Conservation (phyloP, 352 stramenopile species). For the Pythium aristosporum region DNA sequence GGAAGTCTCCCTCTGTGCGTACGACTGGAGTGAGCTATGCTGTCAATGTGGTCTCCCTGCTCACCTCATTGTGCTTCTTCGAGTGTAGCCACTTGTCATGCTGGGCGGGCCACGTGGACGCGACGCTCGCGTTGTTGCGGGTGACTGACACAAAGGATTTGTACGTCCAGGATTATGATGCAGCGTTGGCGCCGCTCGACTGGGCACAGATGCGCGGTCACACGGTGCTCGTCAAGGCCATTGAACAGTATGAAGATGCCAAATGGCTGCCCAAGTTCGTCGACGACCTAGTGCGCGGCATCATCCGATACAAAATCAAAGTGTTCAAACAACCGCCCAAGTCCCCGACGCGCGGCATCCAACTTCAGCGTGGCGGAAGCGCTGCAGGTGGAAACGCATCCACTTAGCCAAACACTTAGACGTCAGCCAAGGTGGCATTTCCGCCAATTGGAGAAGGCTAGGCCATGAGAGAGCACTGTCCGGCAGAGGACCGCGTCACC, state of each 20-base stretch:
- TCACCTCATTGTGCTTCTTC: neutral
- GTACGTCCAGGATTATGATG: constrained; percentile 70
- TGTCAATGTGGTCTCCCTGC: neutral
- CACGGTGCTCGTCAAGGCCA: constrained; percentile 42
- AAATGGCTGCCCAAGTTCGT: constrained; percentile 69
- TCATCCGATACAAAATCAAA: constrained; percentile 78
- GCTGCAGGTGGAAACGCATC: neutral
- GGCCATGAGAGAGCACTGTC: no score
- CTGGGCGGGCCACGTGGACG: constrained; percentile 64
- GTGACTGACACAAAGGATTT: constrained; percentile 55
- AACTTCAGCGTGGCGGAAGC: constrained; percentile 18
- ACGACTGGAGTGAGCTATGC: neutral
- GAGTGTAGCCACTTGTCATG: constrained; percentile 54
- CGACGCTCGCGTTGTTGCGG: constrained; percentile 46
- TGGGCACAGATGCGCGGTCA: constrained; percentile 57
- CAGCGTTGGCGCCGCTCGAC: constrained; percentile 49
- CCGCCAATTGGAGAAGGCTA: no score
- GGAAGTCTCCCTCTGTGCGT: constrained; percentile 66
- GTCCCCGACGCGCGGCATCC: constrained; percentile 17
- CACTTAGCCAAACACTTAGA: neutral
- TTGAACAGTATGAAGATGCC: constrained; percentile 62
- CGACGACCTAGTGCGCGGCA: constrained; percentile 64
- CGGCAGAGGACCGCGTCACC: no score
- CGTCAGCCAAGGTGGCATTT: neutral
- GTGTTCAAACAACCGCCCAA: constrained; percentile 47